Base-by-base conservation (phyloP, 2,329 filamentous ascomycete genomes). In the Paecilomyces fulvus region DNA sequence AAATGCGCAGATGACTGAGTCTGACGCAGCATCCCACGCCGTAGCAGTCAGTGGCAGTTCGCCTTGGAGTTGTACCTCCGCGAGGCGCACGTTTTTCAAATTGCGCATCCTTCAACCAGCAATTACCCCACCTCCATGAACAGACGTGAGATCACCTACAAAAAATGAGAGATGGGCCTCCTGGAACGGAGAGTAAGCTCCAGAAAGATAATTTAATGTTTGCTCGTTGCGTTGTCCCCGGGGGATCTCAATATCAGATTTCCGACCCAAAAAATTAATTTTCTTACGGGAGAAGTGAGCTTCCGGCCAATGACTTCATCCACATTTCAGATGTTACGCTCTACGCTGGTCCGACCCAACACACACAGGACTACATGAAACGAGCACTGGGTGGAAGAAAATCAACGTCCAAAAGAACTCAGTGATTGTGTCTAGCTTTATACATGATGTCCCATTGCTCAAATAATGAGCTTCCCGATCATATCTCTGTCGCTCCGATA, bases 1-100 rank as follows among this genome's bases (percentile, higher is more conserved):
- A 78, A 92, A 87, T 54, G 90, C 86, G 75, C 88, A 92, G 65
- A 99, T 80, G 54, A 94, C 74, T 59, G 89, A 84, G 72, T 94
- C 88, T 61, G 83, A 85, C 59, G 85, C 81, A 52, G 87, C 81
- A 75, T 97, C 91, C 92, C 92, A 97, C 67, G 90, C 88, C 56
- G 86, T 84, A 30, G 90, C 87, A 54, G 89, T 87, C 66, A 94
- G 79, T 60, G 81, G 79, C 56, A 86, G 76, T 59, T 83, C 79
- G 60, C 80, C 73, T 54, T 81, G 78, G 61, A 85, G 78, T 63
- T 77, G 80, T 76, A 86, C 86, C 69, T 83, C 79, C 64, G 82
- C 81, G 70, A 89, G 86, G 68, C 82, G 84, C 66, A 91, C 84
- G 71, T 86, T 91, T 74, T 84, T 87, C 65, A 97, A 81, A 73